Evolutionary conservation across 1,139 yeast genomes (phyloP), one percentile per base, ranked within the genome.

Genomic region (Blastobotrys illinoisensis): DNA sequence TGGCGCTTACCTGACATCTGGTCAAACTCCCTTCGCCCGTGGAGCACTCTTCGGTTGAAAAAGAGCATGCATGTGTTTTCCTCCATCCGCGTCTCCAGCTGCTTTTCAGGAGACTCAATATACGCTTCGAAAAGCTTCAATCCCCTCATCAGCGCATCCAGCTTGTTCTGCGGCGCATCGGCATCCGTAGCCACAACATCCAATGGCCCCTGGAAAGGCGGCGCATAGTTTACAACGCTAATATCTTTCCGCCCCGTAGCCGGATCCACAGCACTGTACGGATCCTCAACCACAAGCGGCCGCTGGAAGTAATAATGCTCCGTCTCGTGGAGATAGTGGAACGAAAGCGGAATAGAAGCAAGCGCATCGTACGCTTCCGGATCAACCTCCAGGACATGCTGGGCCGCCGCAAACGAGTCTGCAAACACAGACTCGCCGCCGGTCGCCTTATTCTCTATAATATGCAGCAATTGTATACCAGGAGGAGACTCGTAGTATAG

Each of bases 141-240:
- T 0, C 93, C 93, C 54, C 88, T 70, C 24, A 80, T 62, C 67
- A 85, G 85, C 53, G 80, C 83, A 14, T 74, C 72, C 58, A 82
- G 78, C n/a, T 58, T 58, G 19, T 52, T 24, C 20, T 71, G 62
- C 44, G 60, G 48, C 3, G 57, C 52, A 19, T 59, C 68, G 1
- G 56, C 51, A n/a, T 57, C 60, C 2, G 67, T 58, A 1, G 65
- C 64, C 56, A 59, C 60, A 51, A 60, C 71, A 47, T 85, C 90
- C 58, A 83, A 80, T 0, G 95, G 95, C 0, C 89, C 95, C 65
- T 88, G 95, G 73, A 86, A 88, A 11, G 95, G 95, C 1, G 96
- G 95, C 1, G 95, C 82, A 66, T 87, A 88, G 64, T 86, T 86
- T 40, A 86, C 79, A 51, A 79, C 83, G 58, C 79, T 79, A 56